Conservation (phyloP, 345 rosid species). For the Gossypium australe region DNA sequence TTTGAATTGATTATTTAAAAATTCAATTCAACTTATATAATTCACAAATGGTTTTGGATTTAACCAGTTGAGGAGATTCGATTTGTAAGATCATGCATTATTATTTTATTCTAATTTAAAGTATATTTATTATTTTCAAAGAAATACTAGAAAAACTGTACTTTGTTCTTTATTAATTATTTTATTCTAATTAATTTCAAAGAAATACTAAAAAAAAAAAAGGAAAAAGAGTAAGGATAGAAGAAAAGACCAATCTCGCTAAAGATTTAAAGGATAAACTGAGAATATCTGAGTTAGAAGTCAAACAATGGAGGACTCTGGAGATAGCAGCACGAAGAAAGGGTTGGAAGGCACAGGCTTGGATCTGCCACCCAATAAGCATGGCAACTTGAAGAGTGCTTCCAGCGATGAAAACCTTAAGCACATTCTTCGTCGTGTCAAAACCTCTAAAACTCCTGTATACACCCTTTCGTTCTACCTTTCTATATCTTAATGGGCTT, state of each 20-base stretch:
- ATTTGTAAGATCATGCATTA: too few relatives aligned
- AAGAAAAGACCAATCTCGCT: neutral
- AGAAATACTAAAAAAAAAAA: too few relatives aligned
- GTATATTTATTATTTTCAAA: too few relatives aligned
- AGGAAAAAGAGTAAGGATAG: too few relatives aligned
- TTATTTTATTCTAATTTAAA: too few relatives aligned
- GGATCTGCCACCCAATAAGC: constrained; percentile 33
- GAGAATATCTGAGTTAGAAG: neutral
- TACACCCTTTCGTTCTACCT: neutral
- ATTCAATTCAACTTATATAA: too few relatives aligned
- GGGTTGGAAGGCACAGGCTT: constrained; percentile 30
- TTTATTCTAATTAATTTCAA: too few relatives aligned
- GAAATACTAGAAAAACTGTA: too few relatives aligned
- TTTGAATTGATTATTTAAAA: too few relatives aligned
- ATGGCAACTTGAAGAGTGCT: constrained; percentile 47
- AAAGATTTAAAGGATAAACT: neutral
- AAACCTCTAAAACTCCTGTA: constrained; percentile 47
- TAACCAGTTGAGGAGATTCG: too few relatives aligned
- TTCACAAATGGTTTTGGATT: too few relatives aligned
- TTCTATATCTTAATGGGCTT: neutral
- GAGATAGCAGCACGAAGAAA: constrained; percentile 15
- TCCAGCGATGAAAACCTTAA: constrained; percentile 38
- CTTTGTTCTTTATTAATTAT: too few relatives aligned
- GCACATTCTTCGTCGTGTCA: constrained; percentile 39
- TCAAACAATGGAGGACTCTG: constrained; percentile 18